Conservation (phyloP, 768 basidiomycete genomes). For the Amanita fuliginea region DNA sequence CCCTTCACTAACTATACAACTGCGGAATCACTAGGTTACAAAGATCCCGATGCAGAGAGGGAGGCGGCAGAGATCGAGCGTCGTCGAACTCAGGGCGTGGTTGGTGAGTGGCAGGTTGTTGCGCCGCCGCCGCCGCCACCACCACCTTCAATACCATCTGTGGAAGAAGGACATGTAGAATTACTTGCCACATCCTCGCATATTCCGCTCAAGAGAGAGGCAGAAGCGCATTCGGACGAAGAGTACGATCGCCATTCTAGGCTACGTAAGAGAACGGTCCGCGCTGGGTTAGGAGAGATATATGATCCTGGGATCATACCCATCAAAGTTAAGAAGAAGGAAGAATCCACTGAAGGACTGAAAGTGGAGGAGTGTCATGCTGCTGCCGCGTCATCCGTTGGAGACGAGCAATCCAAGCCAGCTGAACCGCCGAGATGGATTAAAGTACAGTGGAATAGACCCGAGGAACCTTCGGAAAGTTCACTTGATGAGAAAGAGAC, state of each 20-base stretch:
- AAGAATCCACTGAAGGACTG: slow-evolving; percentile 17
- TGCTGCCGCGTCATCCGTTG: slow-evolving; percentile 6
- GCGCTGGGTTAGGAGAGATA: slow-evolving; percentile 59
- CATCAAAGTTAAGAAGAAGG: slow-evolving; percentile 55
- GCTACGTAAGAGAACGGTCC: slow-evolving; percentile 51
- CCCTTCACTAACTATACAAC: slow-evolving; percentile 83
- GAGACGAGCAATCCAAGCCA: slow-evolving; percentile 5
- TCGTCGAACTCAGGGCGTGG: slow-evolving; percentile 54
- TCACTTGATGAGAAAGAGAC: background rate
- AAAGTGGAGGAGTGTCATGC: slow-evolving; percentile 9
- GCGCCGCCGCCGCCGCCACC: slow-evolving; percentile 10
- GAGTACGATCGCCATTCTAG: slow-evolving; percentile 57
- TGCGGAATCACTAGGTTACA: slow-evolving; percentile 74
- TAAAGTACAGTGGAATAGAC: slow-evolving; percentile 22
- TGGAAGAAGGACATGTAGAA: slow-evolving; percentile 5
- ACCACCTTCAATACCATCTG: slow-evolving; percentile 11
- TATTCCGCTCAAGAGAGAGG: slow-evolving; percentile 24
- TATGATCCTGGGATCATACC: slow-evolving; percentile 71
- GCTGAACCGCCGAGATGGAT: slow-evolving; percentile 24
- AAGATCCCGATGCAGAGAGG: slow-evolving; percentile 65
- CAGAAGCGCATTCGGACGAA: slow-evolving; percentile 25
- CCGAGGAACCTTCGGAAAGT: slow-evolving; percentile 4
- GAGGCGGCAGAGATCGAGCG: slow-evolving; percentile 48
- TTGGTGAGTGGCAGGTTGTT: slow-evolving; percentile 72
- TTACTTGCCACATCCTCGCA: slow-evolving; percentile 12